These are phyloP conservation scores for Wickerhamomyces kurtzmanii DNA, from an alignment of 805 yeast genomes.

Conservation along the genomic window DNA sequence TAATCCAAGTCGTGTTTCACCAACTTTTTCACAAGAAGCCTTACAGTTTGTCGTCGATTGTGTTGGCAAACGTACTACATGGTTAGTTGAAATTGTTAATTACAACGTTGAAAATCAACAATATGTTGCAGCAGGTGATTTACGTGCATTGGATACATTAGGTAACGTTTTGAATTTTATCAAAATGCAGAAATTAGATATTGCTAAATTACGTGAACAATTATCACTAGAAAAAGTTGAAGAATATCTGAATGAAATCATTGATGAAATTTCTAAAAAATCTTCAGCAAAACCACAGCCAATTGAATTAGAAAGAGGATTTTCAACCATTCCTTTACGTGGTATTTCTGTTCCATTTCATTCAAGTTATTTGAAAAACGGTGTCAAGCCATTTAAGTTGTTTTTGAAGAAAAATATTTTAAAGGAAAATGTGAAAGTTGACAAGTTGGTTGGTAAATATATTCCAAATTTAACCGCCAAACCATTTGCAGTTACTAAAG, in stretches of 20 bases:
- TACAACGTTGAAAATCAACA: constrained; percentile 97
- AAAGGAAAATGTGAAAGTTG: constrained; percentile 90
- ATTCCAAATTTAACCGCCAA: constrained; percentile 98
- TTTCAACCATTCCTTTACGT: constrained; percentile 95
- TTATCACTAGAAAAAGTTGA: constrained; percentile 83
- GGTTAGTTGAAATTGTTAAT: constrained; percentile 97
- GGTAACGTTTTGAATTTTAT: constrained; percentile 89
- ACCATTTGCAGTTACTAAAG: constrained; percentile 93
- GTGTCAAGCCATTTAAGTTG: constrained; percentile 98
- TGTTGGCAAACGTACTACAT: constrained; percentile 71
- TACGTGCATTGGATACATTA: constrained; percentile 88
- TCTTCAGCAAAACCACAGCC: constrained; percentile 90
- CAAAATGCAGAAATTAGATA: constrained; percentile 90
- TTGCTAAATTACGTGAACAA: constrained; percentile 74
- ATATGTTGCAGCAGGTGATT: constrained; percentile 98
- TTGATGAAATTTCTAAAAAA: constrained; percentile 74
- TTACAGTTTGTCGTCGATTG: constrained; percentile 89
- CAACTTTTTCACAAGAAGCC: constrained; percentile 88
- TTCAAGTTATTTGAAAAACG: constrained; percentile 94
- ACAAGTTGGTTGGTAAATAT: constrained; percentile 87
- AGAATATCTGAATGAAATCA: constrained; percentile 81
- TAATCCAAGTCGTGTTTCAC: constrained; percentile 87
- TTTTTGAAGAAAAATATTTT: constrained; percentile 94
- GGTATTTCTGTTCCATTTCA: constrained; percentile 99
- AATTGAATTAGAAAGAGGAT: constrained; percentile 93